Percentiles rank a stretch among this genome's conserved stretches.
phyloP scores from a whole-genome alignment of 108 stramenopile genomes.

The Stephanodiscus triporus region DNA sequence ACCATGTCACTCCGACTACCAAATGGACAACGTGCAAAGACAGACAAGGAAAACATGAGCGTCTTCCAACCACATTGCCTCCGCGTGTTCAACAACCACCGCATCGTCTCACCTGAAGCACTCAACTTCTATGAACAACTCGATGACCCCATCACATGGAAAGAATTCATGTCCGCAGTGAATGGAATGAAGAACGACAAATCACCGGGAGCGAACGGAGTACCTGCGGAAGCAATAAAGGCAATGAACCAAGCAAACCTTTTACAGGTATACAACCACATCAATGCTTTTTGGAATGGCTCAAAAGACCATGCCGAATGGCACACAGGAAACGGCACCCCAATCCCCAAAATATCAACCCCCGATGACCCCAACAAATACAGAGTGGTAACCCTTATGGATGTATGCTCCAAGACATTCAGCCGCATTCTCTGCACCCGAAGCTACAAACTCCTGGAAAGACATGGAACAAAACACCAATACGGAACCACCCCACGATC shows the following conservation, averaged over 20 bases:
- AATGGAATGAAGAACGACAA: neutral
- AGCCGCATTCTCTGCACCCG: conserved; percentile 11
- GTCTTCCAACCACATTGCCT: no score
- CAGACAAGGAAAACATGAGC: neutral
- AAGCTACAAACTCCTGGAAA: neutral
- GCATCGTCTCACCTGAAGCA: neutral
- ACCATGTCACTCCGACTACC: neutral
- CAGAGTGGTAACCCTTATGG: conserved; percentile 15
- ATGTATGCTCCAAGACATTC: conserved; percentile 16
- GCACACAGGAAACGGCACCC: neutral
- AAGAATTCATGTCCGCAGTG: neutral
- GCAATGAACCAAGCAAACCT: neutral
- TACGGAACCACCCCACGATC: neutral
- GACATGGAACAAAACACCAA: neutral
- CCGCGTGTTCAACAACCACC: no score
- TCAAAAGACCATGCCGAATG: neutral
- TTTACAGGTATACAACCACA: neutral
- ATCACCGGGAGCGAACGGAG: no score
- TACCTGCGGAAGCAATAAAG: no score
- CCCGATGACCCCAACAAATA: neutral
- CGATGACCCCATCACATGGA: neutral
- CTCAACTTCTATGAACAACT: neutral
- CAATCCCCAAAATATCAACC: conserved; percentile 1
- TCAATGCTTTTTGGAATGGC: no score
- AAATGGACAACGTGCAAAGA: neutral